phyloP scores from a whole-genome alignment of 257 asterid species.

The Solanum virginianum region DNA sequence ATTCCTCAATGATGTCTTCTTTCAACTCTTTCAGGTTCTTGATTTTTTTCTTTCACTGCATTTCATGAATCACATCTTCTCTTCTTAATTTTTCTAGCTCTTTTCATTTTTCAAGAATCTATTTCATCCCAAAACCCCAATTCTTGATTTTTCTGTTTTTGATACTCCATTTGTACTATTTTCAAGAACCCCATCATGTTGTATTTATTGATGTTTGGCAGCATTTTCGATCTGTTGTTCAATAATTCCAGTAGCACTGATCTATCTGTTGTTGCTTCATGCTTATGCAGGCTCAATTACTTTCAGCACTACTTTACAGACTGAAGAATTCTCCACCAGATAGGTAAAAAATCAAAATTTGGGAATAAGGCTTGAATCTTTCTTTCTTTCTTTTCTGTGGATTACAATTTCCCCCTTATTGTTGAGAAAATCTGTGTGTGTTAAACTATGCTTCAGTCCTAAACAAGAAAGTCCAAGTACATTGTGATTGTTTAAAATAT shows the following conservation, averaged over 20 bases:
- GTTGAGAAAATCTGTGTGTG: not conserved
- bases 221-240: not conserved
- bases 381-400: not conserved
- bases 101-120: not conserved
- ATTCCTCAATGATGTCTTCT: slow-evolving; percentile 47
- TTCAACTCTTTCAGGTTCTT: slow-evolving; percentile 63
- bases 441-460: not conserved
- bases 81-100: not conserved
- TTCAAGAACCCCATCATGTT: not conserved
- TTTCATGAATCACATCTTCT: not conserved
- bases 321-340: slow-evolving; percentile 65
- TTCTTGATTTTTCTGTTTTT: not conserved
- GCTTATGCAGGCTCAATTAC: slow-evolving; percentile 77
- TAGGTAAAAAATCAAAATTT: slow-evolving; percentile 26
- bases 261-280: not conserved
- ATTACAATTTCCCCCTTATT: too few relatives aligned
- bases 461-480: not conserved
- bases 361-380: not conserved
- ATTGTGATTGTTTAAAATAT: not conserved
- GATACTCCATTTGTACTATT: not conserved
- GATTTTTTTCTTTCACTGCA: too few relatives aligned
- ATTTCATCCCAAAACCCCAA: not conserved
- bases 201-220: not conserved
- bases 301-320: slow-evolving; percentile 62
- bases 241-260: not conserved